Evolutionary conservation across 2,329 filamentous ascomycete species (phyloP), one percentile per base, ranked within the genome.

Genomic region (Sclerotinia nivalis): DNA sequence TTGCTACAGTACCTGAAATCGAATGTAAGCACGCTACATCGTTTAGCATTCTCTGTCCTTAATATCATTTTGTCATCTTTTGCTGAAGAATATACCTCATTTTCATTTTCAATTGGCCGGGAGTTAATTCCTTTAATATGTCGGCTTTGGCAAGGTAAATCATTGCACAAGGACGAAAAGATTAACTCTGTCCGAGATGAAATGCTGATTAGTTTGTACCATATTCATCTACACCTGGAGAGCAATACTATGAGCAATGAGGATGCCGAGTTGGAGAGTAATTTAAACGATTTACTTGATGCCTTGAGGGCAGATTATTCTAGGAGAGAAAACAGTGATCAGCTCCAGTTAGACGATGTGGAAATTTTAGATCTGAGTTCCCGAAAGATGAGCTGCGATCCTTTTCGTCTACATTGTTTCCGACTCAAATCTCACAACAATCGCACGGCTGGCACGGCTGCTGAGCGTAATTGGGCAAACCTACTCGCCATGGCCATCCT

Each of bases 291-390:
- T n/a, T 80, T 97, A 2, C 78, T 89, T 47, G 89, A 93, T 58
- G 83, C 86, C 5, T 80, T 99, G n/a, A 91, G 90, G 82, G 82
- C 82, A 12, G 95, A 97, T 76, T 98, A 98, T 79, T 84, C 87
- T 5, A 89, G 84, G 73, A 86, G 93, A 71, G 84, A 88, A 49
- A 88, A 91, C 61, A 88, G 88, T 70, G 89, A 92, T 61, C 87
- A 90, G 50, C 83, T 98, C 15, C 91, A 93, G 73, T 81, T 96
- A n/a, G 88, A 92, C 71, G 92, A 97, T 75, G 78, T 97, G 78
- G 84, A 76, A 74, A 78, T 76, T 76, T 82, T 77, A 77, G 83
- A 73, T 70, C 75, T 67, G 80, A 83, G 75, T 52, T 61, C 68
- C 18, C 64, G 70, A 22, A 54, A 50, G 25, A 56, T n/a, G 25